Base-by-base conservation (phyloP, 805 yeast genomes). In the Suhomyces xylopsoci region DNA sequence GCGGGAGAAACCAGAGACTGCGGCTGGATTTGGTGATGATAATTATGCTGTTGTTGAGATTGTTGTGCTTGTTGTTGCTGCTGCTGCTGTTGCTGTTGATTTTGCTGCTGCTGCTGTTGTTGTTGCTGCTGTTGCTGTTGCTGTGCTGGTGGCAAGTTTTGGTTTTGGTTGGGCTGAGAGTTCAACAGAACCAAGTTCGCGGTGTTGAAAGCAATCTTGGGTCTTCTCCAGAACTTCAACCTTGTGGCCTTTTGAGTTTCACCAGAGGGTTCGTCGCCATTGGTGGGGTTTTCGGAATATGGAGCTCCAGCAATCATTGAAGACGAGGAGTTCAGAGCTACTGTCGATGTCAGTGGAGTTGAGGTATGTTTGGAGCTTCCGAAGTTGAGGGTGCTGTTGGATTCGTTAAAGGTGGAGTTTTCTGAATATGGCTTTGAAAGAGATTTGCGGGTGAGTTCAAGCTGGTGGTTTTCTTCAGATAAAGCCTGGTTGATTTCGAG, bases 211-310 rank as follows among this genome's bases (percentile, higher is more conserved):
- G 74, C 70, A 6, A 70, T 64, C 55, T 73, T 74, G 8, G 76
- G 77, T 50, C 78, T 63, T 59, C 78, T 65, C 80, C 80, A 76
- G 59, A 76, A 76, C 56, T 67, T 70, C 57, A 76, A 66, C 51
- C 77, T 65, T 1, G 79, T 73, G 2, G 78, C 78, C 55, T 69
- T 72, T 47, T 71, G 77, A 1, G 76, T 67, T 44, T 71, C 73
- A 12, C 62, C 69, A 17, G 45, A 25, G 26, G 53, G 51, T 5
- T 55, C 58, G 14, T 64, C 63, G 20, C 49, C 28, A 32, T 34
- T 28, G n/a, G 43, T 15, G 9, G 17, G 12, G 32, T 44, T 20
- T 40, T 57, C 57, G 30, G 44, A 43, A 28, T 55, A 53, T 2
- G 62, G 58, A 12, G 57, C 47, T 5, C 60, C 59, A 14, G 52